A percentile compares a stretch with the other conserved stretches of the same genome.
Conservation (phyloP, 2,329 filamentous ascomycete genomes). For the Intubia oerlemansii region DNA sequence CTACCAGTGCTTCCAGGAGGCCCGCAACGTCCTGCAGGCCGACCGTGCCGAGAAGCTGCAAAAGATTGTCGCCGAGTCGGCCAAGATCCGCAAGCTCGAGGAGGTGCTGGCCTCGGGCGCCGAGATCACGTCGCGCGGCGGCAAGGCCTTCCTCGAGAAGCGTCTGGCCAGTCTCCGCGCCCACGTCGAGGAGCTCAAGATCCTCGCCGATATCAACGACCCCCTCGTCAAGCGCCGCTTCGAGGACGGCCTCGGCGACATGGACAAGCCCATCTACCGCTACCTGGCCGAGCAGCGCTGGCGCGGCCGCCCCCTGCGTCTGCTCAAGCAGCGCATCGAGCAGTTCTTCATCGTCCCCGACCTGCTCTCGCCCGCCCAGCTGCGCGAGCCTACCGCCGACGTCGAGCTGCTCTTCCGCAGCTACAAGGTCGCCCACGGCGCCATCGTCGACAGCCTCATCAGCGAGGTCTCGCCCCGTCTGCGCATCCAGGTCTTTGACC, state of each 20-base stretch:
- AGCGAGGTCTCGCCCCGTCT: constrained; percentile 58
- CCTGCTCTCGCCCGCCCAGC: constrained; percentile 42
- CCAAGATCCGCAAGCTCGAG: constrained; percentile 46
- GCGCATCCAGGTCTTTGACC: constrained; percentile 67
- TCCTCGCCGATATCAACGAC: constrained; percentile 86
- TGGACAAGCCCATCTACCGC: constrained; percentile 92
- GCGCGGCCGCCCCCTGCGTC: constrained; percentile 57
- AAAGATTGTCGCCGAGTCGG: constrained; percentile 44
- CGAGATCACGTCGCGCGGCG: constrained; percentile 31
- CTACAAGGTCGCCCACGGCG: constrained; percentile 50
- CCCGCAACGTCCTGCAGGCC: constrained; percentile 56
- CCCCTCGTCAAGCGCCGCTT: constrained; percentile 83
- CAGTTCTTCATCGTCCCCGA: constrained; percentile 83
- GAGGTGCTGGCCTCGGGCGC: constrained; percentile 15
- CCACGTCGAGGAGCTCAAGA: constrained; percentile 60
- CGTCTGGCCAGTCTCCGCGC: constrained; percentile 48
- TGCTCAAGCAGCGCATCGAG: constrained; percentile 66
- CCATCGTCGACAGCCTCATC: constrained; percentile 51
- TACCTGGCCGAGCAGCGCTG: constrained; percentile 74
- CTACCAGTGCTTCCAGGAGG: constrained; percentile 96
- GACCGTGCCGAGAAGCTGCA: constrained; percentile 67
- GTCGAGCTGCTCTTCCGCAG: constrained; percentile 64
- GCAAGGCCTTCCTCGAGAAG: constrained; percentile 41
- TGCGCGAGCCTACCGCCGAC: constrained; percentile 59
- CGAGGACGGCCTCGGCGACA: constrained; percentile 78